phyloP scores from a whole-genome alignment of 148 eudicot genomes.

The Pouteria glomerata region DNA sequence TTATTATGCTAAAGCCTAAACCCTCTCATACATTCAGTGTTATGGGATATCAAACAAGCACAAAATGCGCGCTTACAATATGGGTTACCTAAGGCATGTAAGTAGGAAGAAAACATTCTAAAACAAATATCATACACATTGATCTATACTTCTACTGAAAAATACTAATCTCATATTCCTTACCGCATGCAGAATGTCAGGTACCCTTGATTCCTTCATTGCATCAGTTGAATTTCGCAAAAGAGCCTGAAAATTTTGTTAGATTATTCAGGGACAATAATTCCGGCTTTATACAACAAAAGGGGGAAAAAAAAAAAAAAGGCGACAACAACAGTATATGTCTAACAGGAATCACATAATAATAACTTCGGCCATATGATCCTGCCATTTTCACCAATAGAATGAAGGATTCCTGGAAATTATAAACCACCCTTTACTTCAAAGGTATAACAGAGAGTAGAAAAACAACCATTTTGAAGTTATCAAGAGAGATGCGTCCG shows the following conservation, averaged over 20 bases:
- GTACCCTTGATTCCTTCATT: conserved; percentile 65
- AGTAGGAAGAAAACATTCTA: too few species aligned
- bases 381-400: background rate
- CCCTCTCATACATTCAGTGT: background rate
- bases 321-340: too few species aligned
- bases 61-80: background rate
- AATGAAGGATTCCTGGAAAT: background rate
- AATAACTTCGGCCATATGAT: background rate
- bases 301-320: too few species aligned
- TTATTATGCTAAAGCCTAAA: background rate
- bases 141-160: background rate
- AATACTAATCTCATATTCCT: background rate
- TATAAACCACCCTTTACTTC: background rate
- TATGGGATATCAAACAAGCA: background rate
- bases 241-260: conserved; percentile 42
- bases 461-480: conserved; percentile 28
- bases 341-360: background rate
- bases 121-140: background rate
- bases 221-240: conserved; percentile 53
- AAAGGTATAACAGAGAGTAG: background rate
- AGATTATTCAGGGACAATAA: background rate
- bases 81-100: too few species aligned
- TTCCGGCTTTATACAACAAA: too few species aligned
- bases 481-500: conserved; percentile 33
- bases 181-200: conserved; percentile 53